Base-by-base conservation (phyloP, 1,284 basidiomycete species). In the Ceratobasidium sp. region DNA sequence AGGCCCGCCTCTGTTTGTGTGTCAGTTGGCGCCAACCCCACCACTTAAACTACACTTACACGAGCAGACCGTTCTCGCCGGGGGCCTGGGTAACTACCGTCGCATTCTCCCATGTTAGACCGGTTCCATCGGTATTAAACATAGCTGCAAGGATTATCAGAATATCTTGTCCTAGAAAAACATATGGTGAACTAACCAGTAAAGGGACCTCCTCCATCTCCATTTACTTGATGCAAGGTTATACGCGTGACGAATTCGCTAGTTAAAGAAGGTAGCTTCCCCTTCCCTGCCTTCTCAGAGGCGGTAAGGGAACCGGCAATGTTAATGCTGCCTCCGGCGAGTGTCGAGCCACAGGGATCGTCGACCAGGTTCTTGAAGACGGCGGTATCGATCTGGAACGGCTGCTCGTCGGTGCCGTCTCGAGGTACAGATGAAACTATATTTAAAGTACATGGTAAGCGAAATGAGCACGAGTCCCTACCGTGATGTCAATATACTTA, bases 61-160 rank as follows among this genome's bases (percentile, higher is more conserved):
- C 58, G 33, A 74, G 69, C 28, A 74, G 23, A 26, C 69, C 69
- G 26, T 74, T 74, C 31, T 74, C 69, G 13, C 69, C 69, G 6
- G 69, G 69, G n/a, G 69, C 69, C 45, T 74, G 69, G 0, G 69
- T 74, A 17, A 74, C 35, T 20, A 74, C 69, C 15, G 58, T 74
- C 26, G 69, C 69, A 28, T 74, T 74, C 45, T 63, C 1, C 69
- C 69, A 74, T 23, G 61, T 74, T 31, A 63, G 58, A 53, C 69
- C 69, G 28, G 69, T 74, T 47, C 69, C 69, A 33, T 74, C 69
- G 45, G 69, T 63, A n/a, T 74, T 74, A 45, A 74, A 74, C 69
- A 74, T 74, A 20, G 69, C 69, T 74, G 33, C 13, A 10, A 17
- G 23, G 1, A 15, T 7, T 3, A 15, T 74, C 23, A 74, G 45